Base-by-base conservation (phyloP, 305 asterid genomes). In the Petunia hybrid region DNA sequence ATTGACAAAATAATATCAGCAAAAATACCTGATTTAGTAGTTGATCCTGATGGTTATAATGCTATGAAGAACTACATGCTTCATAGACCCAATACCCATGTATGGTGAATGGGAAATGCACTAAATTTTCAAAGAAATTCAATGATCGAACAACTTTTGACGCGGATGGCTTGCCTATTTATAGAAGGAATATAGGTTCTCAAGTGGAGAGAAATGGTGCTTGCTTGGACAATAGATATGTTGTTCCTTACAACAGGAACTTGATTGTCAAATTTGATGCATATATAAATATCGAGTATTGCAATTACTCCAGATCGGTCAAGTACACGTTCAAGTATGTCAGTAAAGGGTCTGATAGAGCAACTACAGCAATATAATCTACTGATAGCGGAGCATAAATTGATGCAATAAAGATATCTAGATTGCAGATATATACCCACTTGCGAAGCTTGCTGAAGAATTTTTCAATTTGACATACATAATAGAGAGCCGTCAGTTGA, bases 401-500 rank as follows among this genome's bases (percentile, higher is more conserved):
- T 48, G 78, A 61, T 68, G 80, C 69, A 45, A 40, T 81, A 8
- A 77, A n/a, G 16, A 8, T 35, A 46, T 31, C 39, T 45, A 10
- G 57, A 35, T 77, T 4, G 51, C 73, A 35, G 81, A 83, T 41
- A 62, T 81, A 2, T 80, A 68, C 4, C 8, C 53, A 1, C 31
- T 22, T 22, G 31, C 31, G 31, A 22, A 22, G 31, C 31, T 22
- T 22, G 0, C 31, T n/a, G 78, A 78, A 55, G 56, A 8, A 79
- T 51, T 16, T 73, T 38, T 62, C 46, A 64, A 2, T 83, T 79
- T 73, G 77, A 73, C 3, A 10, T 83, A 1, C 78, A 83, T 53
- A n/a, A 62, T 10, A 61, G 79, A 9, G 4, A 71, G 66, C 86
- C 83, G 0, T 16, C 38, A 40, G 74, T 83, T 41, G 78, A 63